Conservation (phyloP, 345 rosid species). For the Dipteronia dyeriana region DNA sequence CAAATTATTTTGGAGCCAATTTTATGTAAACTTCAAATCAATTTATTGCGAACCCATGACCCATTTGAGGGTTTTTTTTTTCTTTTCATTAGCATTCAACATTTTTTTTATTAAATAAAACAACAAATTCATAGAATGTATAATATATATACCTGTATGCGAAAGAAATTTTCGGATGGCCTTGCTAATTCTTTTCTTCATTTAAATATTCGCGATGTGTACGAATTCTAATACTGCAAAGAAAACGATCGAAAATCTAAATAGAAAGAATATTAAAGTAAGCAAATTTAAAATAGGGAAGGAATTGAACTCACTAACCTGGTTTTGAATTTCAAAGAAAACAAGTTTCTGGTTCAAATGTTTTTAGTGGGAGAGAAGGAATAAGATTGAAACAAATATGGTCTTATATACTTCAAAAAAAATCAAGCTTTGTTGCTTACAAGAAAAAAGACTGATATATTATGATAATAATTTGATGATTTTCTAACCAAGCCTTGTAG, state of each 20-base stretch:
- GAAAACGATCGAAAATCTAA: neutral
- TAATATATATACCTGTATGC: conserved; percentile 12
- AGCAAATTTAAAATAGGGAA: neutral
- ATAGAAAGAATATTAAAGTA: neutral
- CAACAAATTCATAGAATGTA: neutral
- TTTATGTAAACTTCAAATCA: neutral
- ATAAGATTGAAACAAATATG: neutral
- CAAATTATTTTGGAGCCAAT: neutral
- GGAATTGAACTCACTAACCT: conserved; percentile 6
- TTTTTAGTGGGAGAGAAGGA: neutral
- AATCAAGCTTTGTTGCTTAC: neutral
- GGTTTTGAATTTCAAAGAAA: neutral
- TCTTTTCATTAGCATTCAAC: too few relatives aligned
- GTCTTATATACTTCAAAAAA: neutral
- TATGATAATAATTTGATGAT: neutral
- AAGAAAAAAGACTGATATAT: neutral
- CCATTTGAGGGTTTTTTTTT: too few relatives aligned
- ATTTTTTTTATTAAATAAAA: neutral
- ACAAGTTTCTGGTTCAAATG: neutral
- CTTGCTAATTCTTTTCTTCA: conserved; percentile 30
- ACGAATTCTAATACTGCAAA: neutral
- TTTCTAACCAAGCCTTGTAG: neutral
- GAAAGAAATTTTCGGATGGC: conserved; percentile 31
- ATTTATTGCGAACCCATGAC: neutral
- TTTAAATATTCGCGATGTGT: neutral